Base-by-base conservation (phyloP, 108 stramenopile species). In the Halocafeteria seosinensis region DNA sequence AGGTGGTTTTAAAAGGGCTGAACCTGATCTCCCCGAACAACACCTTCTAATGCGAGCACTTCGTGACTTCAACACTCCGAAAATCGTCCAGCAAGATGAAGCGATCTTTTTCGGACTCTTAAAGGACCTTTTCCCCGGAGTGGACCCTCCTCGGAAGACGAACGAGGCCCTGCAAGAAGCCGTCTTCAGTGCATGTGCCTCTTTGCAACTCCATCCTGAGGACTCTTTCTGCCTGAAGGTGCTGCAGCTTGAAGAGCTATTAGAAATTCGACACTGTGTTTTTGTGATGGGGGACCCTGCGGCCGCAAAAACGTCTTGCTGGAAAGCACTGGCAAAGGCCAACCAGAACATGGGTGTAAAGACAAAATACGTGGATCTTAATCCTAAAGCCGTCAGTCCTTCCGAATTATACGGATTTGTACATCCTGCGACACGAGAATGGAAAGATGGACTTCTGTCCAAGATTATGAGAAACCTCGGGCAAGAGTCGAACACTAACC, bases 331-430 rank as follows among this genome's bases (percentile, higher is more conserved):
- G 28, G 71, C 70, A 3, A 53, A 78, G 33, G 85, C 85, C 6
- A 60, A 77, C 25, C 68, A 35, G 11, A 8, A 72, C 6, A 36
- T 70, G 23, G 61, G 63, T 31, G 33, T 38, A 26, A 38, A 67
- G 21, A 82, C 81, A 4, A 85, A 72, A 60, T 69, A 75, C 24
- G 68, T 82, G 53, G 85, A 85, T 52, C 33, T 88, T 8, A 82
- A 83, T 66, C 85, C 87, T 29, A 85, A 88, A 70, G 78, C 87
- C n/a, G 84, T 84, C 38, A 81, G 75, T 51, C 82, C 84, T 32
- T 80, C 84, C 37, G 83, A 84, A 66, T 66, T 88, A 33, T 88
- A 85, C 62, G 87, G 87, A 0, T 84, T 62, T 68, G 84, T 86
- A 38, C 78, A 75, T 21, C 77, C 84, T 66, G 79, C 84, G 26